Evolutionary conservation across 2,329 filamentous ascomycete species (phyloP).

Genomic region (Aspergillus pseudoglaucus): DNA sequence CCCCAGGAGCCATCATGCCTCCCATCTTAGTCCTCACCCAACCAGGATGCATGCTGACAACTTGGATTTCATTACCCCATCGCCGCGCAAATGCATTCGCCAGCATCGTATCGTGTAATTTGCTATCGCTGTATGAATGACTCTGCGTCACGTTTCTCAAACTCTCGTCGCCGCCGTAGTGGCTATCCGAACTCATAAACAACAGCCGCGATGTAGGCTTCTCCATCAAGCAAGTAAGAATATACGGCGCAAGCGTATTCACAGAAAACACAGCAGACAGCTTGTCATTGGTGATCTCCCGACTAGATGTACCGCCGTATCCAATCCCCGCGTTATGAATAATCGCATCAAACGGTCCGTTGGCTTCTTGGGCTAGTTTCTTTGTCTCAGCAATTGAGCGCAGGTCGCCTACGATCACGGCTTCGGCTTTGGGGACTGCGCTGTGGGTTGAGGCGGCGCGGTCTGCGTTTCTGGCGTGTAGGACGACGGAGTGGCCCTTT

Average conservation of each 20-base stretch:
- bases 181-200: slow-evolving; percentile 48
- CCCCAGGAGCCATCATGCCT: slow-evolving; percentile 42
- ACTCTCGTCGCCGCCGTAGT: slow-evolving; percentile 42
- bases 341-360: slow-evolving; percentile 50
- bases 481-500: slow-evolving; percentile 49
- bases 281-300: slow-evolving; percentile 40
- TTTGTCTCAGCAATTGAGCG: slow-evolving; percentile 47
- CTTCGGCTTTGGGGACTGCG: slow-evolving; percentile 46
- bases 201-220: slow-evolving; percentile 44
- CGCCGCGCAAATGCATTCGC: slow-evolving; percentile 48
- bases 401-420: slow-evolving; percentile 49
- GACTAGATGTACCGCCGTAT: slow-evolving; percentile 25
- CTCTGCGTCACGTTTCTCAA: slow-evolving; percentile 29
- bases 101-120: slow-evolving; percentile 52
- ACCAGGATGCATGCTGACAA: slow-evolving; percentile 47
- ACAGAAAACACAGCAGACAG: slow-evolving; percentile 49
- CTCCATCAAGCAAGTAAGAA: slow-evolving; percentile 47
- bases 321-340: slow-evolving; percentile 55
- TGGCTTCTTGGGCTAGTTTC: slow-evolving; percentile 46
- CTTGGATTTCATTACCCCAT: slow-evolving; percentile 40
- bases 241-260: slow-evolving; percentile 53
- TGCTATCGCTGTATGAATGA: slow-evolving; percentile 49
- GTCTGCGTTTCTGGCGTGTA: slow-evolving; percentile 52
- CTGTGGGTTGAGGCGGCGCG: slow-evolving; percentile 45
- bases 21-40: slow-evolving; percentile 54